Conservation (phyloP, 495 filamentous ascomycete genomes). For the Entonaema liquescens region DNA sequence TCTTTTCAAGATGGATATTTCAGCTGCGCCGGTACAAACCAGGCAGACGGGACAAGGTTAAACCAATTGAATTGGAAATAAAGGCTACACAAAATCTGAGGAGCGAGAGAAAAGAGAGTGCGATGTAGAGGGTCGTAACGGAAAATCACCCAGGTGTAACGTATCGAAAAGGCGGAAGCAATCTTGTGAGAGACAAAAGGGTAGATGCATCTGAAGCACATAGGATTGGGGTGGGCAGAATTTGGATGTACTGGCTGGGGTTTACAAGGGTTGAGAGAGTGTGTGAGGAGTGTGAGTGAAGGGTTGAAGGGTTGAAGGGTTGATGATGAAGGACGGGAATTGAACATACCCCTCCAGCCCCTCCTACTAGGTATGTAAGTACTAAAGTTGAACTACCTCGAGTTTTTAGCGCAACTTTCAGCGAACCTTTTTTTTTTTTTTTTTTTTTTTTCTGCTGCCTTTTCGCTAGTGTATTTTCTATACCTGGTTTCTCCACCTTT, state of each 20-base stretch:
- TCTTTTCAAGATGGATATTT: conserved; percentile 1
- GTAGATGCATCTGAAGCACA: conserved; percentile 27
- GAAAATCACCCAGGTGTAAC: conserved; percentile 26
- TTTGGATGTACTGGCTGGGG: not conserved
- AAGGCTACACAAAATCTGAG: not conserved
- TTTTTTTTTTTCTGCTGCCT: too few species aligned
- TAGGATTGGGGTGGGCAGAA: conserved; percentile 6
- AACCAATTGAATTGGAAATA: conserved; percentile 4
- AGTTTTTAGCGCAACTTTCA: not conserved
- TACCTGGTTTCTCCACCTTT: not conserved
- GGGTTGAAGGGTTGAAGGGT: not conserved
- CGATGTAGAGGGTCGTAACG: not conserved
- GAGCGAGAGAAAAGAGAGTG: not conserved
- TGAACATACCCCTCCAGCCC: not conserved
- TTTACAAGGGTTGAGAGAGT: not conserved
- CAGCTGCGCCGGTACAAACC: conserved; percentile 9
- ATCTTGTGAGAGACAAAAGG: conserved; percentile 27
- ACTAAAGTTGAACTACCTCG: too few species aligned
- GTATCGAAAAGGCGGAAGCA: conserved; percentile 24
- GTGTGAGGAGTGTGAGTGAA: not conserved
- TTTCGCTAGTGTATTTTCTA: not conserved
- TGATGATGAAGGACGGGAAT: not conserved
- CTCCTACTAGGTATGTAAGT: not conserved
- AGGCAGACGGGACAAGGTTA: not conserved
- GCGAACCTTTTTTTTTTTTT: too few species aligned